Conservation (phyloP, 805 yeast genomes). For the Zygosaccharomyces gambellarensis region DNA sequence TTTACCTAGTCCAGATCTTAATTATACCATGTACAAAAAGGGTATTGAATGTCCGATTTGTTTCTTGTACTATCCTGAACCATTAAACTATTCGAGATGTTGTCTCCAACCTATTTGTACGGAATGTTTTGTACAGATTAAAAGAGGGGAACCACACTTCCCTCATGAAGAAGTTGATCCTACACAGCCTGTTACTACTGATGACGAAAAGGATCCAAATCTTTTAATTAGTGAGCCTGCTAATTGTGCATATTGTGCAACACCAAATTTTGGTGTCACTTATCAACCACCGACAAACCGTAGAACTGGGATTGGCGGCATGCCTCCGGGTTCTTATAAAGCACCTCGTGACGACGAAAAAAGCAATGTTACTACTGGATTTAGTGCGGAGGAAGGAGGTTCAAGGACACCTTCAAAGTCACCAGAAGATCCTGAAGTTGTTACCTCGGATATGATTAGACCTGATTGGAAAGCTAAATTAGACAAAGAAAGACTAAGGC, state of each 20-base stretch:
- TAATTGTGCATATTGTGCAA: constrained; percentile 90
- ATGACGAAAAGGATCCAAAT: constrained; percentile 45
- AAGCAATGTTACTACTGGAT: constrained; percentile 12
- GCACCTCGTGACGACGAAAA: constrained; percentile 10
- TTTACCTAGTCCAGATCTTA: constrained; percentile 38
- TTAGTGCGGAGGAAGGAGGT: constrained; percentile 1
- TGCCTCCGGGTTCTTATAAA: constrained; percentile 43
- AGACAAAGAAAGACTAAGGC: constrained; percentile 62
- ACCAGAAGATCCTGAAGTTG: constrained; percentile 61
- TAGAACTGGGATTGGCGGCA: constrained; percentile 53
- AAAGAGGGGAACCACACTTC: constrained; percentile 83
- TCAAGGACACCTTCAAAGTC: constrained; percentile 53
- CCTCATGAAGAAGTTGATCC: constrained; percentile 62
- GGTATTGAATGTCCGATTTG: constrained; percentile 92
- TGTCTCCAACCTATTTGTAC: constrained; percentile 92
- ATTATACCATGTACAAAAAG: constrained; percentile 57
- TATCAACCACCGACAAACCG: constrained; percentile 59
- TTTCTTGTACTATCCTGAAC: constrained; percentile 76
- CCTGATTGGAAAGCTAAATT: constrained; percentile 90
- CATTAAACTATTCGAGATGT: constrained; percentile 76
- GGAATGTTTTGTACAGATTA: constrained; percentile 95
- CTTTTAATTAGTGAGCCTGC: constrained; percentile 81
- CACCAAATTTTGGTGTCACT: constrained; percentile 76
- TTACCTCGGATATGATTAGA: constrained; percentile 75
- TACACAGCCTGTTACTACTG: constrained; percentile 24